Conservation (phyloP, 306 rosid genomes). For the Comarum palustre region DNA sequence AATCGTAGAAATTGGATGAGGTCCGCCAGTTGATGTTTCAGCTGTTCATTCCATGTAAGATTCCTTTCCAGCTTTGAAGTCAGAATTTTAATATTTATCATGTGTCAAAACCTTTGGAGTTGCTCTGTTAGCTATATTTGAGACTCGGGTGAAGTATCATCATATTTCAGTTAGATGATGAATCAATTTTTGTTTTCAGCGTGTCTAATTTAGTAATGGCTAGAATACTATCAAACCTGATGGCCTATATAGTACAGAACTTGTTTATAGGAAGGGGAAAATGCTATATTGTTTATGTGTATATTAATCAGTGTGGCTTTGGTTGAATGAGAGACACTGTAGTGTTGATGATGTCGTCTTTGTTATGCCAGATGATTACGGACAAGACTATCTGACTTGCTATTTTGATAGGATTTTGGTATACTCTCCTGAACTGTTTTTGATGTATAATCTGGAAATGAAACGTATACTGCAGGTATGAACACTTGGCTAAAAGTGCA, state of each 20-base stretch:
- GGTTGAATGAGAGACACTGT: slow-evolving; percentile 10
- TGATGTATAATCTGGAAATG: slow-evolving; percentile 29
- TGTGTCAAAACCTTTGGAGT: background rate
- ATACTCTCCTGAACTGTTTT: background rate
- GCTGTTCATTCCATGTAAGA: slow-evolving; percentile 97
- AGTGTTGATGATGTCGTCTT: slow-evolving; percentile 2
- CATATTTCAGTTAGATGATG: background rate
- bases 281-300: background rate
- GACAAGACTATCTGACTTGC: background rate
- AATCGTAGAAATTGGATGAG: slow-evolving; percentile 96
- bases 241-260: background rate
- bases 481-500: slow-evolving; percentile 95
- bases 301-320: background rate
- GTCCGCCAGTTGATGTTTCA: slow-evolving; percentile 95
- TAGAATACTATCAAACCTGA: background rate
- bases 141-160: background rate
- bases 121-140: slow-evolving; percentile 22
- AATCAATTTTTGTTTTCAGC: background rate
- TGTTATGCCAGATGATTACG: background rate
- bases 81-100: slow-evolving; percentile 5
- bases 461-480: slow-evolving; percentile 68
- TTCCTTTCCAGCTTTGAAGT: slow-evolving; percentile 29
- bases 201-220: background rate
- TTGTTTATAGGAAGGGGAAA: background rate
- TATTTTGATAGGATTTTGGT: background rate